Base-by-base conservation (phyloP, 1,284 basidiomycete species). In the Trichosporon sp. region DNA sequence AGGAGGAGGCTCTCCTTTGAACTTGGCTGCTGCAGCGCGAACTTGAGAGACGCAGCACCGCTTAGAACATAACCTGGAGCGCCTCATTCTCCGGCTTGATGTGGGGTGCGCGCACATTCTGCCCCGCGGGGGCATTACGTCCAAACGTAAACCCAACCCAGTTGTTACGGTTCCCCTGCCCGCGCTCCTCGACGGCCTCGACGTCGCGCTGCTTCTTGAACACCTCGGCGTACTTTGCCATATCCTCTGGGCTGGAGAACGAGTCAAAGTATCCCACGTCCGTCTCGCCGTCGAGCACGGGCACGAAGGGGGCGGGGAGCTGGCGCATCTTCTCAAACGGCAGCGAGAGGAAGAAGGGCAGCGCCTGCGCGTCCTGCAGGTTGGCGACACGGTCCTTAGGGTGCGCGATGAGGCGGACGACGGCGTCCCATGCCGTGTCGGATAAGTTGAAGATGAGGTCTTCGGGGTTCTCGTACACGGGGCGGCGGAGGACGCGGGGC, bases 191-290 rank as follows among this genome's bases (percentile, higher is more conserved):
- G 27, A 98, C 91, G 60, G 85, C 86, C 59, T 97, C 95, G 46
- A 99, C 95, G 77, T 96, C 94, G 73, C 84, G 84, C 82, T 97
- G 94, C 82, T 99, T 99, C 82, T 98, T 96, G 80, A 91, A 88
- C 7, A 99, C 96, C 80, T 99, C 96, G 34, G 91, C 90, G 75
- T 95, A 95, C 82, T 99, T 98, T 57, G 93, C 94, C 94, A 99
- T 97, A 78, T 99, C 96, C 70, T 95, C 92, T 8, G 86, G 83
- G 25, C 86, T 90, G 27, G 89, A 89, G 79, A 98, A 99, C 78
- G 97, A 94, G 79, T 99, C 96, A 83, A 98, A 99, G 83, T 99
- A 99, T 11, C 95, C 95, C 1, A 95, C 95, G 78, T 97, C 96
- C 65, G 92, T 86, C 72, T 99, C 96, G 21, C 89, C 91, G 75